A percentile compares a stretch with the other conserved stretches of the same genome.
Conservation (phyloP, 1,284 basidiomycete species). For the Ceratobasidium papillatum region DNA sequence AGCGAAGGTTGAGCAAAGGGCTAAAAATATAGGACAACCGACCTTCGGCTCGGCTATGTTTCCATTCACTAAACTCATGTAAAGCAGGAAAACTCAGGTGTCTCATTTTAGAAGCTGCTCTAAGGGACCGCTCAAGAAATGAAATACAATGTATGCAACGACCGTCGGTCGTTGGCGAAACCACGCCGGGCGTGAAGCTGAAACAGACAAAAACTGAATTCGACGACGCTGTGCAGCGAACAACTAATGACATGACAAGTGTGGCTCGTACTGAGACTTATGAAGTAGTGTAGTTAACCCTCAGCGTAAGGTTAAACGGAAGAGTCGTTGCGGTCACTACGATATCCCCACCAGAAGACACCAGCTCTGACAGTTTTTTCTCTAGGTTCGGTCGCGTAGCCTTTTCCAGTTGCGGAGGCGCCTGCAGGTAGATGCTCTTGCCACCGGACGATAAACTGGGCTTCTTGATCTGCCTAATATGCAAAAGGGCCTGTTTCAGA, state of each 20-base stretch:
- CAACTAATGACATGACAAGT: not conserved
- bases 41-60: too few species aligned
- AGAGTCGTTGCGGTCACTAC: constrained; percentile 87
- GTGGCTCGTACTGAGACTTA: not conserved
- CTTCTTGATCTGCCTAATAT: constrained; percentile 86
- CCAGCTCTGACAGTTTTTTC: constrained; percentile 83
- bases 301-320: constrained; percentile 84
- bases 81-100: too few species aligned
- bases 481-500: not conserved
- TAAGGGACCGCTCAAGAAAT: not conserved
- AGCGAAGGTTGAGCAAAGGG: too few species aligned
- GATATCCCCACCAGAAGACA: constrained; percentile 78
- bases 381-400: constrained; percentile 88
- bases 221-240: not conserved
- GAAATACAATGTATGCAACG: not conserved
- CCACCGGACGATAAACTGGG: constrained; percentile 75
- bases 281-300: constrained; percentile 62
- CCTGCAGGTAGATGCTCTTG: constrained; percentile 88
- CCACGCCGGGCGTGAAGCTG: not conserved
- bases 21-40: too few species aligned
- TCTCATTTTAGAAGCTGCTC: not conserved
- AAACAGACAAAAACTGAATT: not conserved
- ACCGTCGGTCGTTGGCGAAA: not conserved
- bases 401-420: constrained; percentile 87
- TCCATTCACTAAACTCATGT: too few species aligned